Base-by-base conservation (phyloP, 345 rosid species). In the Pistacia integerrima region DNA sequence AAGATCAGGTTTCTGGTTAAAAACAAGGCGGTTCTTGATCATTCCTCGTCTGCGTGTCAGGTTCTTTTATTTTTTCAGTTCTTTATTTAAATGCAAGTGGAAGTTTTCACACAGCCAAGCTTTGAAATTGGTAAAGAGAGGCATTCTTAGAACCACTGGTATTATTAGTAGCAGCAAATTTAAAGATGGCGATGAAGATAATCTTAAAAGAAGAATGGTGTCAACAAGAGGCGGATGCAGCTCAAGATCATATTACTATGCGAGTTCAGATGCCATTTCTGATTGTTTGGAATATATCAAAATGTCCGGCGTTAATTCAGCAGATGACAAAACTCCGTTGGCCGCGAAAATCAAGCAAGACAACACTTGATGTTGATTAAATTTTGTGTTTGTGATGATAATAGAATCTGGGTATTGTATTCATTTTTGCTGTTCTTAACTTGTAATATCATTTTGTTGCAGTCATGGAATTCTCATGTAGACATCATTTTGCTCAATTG, bases 271-370 rank as follows among this genome's bases (percentile, higher is more conserved):
- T 38, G 75, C 82, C 13, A 74, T 79, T 44, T 46, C 69, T 48
- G 82, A 74, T 57, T 74, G 82, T 35, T 64, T 79, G 38, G 67
- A 79, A 56, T 69, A 74, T 22, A 74, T 79, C 41, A 79, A 79
- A 69, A 74, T 49, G 74, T 35, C 75, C 18, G 49, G 64, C 38
- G 46, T 41, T 7, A 48, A 46, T 13, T 59, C 49, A 36, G n/a
- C 12, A 30, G 58, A 68, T 9, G 59, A 68, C 5, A 41, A 11
- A 13, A 72, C 41, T 41, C 54, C 44, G 14, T 52, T 17, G 25
- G 13, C 44, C 44, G 73, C 8, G 8, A 7, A 41, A 41, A 41
- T 1, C 9, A 41, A 6, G 46, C 46, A 41, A 41, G 46, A 41
- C 46, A 41, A 41, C 8, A 8, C 8, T 41, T 41, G 46, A 41